These are phyloP conservation scores for Kentomonas sorsogonicus DNA, from an alignment of 208 protist species.

Conservation along the genomic window DNA sequence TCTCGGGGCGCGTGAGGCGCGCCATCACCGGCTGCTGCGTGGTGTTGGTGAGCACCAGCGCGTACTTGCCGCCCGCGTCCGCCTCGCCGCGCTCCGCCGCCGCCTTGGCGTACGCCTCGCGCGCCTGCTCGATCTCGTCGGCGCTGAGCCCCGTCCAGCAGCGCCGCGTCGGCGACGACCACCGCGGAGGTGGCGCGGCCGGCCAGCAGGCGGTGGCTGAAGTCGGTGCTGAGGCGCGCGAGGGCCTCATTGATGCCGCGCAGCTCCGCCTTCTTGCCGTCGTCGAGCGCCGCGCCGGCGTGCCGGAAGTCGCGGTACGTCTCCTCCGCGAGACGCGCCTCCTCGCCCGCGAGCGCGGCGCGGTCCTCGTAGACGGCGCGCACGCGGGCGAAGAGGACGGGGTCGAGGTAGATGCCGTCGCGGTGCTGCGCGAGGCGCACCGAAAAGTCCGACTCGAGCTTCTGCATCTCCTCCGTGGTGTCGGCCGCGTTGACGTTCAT, in stretches of 20 bases:
- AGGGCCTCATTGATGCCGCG: slow-evolving; percentile 34
- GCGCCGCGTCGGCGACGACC: slow-evolving; percentile 25
- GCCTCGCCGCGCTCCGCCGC: slow-evolving; percentile 24
- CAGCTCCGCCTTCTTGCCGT: slow-evolving; percentile 29
- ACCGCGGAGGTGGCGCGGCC: slow-evolving; percentile 24
- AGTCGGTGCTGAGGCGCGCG: slow-evolving; percentile 27
- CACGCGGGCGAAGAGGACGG: slow-evolving; percentile 32
- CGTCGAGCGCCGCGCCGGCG: slow-evolving; percentile 27
- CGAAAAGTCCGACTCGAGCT: slow-evolving; percentile 38
- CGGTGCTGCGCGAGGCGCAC: slow-evolving; percentile 26
- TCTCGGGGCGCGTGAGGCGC: slow-evolving; percentile 28
- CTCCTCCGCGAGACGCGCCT: slow-evolving; percentile 27
- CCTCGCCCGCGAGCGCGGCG: slow-evolving; percentile 25
- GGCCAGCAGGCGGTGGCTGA: slow-evolving; percentile 31
- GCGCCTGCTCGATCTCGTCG: slow-evolving; percentile 23
- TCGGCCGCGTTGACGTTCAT: slow-evolving; percentile 40
- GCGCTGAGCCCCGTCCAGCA: slow-evolving; percentile 36
- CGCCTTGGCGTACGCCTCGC: no score
- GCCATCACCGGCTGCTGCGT: slow-evolving; percentile 45
- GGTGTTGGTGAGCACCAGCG: slow-evolving; percentile 42
- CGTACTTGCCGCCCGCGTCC: slow-evolving; percentile 36
- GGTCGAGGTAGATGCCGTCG: slow-evolving; percentile 43
- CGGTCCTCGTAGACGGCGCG: slow-evolving; percentile 24
- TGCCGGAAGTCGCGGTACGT: slow-evolving; percentile 27
- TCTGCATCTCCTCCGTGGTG: slow-evolving; percentile 33